Evolutionary conservation across 2,329 filamentous ascomycete genomes (phyloP).

Genomic region (Tolypocladium inflatum): DNA sequence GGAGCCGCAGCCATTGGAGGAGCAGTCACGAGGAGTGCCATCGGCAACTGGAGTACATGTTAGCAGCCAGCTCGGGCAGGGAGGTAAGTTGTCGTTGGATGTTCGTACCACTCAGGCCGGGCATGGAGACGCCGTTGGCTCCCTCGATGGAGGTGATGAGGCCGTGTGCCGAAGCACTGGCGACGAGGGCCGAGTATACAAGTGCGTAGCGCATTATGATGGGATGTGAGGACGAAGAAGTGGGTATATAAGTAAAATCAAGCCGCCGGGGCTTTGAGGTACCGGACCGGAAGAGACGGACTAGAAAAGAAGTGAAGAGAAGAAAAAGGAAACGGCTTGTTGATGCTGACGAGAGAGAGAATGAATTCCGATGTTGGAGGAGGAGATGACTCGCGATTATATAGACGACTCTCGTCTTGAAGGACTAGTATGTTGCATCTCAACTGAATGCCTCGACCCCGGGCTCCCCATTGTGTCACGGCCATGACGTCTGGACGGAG

Average conservation of each 20-base stretch:
- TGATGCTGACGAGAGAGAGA: not conserved
- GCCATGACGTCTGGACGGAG: not conserved
- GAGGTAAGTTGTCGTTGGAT: not conserved
- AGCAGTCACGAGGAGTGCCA: constrained; percentile 59
- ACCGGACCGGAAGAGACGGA: constrained; percentile 1
- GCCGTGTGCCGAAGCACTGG: constrained; percentile 47
- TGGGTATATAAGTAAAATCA: not conserved
- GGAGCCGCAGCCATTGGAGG: constrained; percentile 50
- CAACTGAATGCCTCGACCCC: not conserved
- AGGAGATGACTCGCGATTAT: not conserved
- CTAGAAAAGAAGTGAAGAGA: not conserved
- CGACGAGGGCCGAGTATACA: constrained; percentile 24
- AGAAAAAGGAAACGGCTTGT: not conserved
- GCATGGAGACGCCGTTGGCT: constrained; percentile 54
- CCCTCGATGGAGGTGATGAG: constrained; percentile 46
- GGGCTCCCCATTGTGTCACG: not conserved
- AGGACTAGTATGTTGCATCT: not conserved
- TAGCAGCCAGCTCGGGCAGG: not conserved
- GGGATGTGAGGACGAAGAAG: not conserved
- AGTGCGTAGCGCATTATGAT: constrained; percentile 20
- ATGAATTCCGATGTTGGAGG: not conserved
- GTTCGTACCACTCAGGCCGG: constrained; percentile 34
- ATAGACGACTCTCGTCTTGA: not conserved
- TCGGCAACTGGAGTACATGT: constrained; percentile 38
- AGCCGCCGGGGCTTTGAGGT: constrained; percentile 1